Conservation (phyloP, 1,139 yeast genomes). For the Maudiozyma humilis region DNA sequence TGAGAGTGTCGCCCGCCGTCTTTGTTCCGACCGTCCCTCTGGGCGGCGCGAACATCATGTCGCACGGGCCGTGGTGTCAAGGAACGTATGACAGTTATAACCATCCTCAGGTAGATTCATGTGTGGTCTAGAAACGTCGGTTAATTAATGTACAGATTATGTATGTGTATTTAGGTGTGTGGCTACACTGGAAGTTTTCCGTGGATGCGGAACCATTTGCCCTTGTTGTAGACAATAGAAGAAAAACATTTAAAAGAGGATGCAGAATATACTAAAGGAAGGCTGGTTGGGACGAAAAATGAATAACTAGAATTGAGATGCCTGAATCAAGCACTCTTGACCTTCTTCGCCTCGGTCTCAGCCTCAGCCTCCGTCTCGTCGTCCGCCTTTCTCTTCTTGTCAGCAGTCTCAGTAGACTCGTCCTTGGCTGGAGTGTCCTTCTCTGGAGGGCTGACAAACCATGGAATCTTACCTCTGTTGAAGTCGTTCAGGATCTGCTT, state of each 20-base stretch:
- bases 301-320: no score
- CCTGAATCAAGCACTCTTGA: constrained; percentile 2
- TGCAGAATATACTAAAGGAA: background rate
- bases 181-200: no score
- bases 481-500: constrained; percentile 87
- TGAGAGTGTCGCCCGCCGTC: no score
- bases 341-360: constrained; percentile 4
- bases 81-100: no score
- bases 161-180: background rate
- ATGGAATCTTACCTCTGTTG: constrained; percentile 94
- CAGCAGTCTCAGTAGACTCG: background rate
- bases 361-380: constrained; percentile 5
- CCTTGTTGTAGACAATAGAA: no score
- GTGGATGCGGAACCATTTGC: no score
- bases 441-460: constrained; percentile 93
- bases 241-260: no score
- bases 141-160: background rate
- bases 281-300: background rate
- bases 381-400: constrained; percentile 11
- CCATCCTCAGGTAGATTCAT: no score
- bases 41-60: no score
- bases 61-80: no score
- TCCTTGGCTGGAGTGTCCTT: constrained; percentile 10
- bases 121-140: background rate
- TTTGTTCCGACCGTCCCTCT: no score